Conservation (phyloP, 768 basidiomycete species). For the Pisolithus orientalis region DNA sequence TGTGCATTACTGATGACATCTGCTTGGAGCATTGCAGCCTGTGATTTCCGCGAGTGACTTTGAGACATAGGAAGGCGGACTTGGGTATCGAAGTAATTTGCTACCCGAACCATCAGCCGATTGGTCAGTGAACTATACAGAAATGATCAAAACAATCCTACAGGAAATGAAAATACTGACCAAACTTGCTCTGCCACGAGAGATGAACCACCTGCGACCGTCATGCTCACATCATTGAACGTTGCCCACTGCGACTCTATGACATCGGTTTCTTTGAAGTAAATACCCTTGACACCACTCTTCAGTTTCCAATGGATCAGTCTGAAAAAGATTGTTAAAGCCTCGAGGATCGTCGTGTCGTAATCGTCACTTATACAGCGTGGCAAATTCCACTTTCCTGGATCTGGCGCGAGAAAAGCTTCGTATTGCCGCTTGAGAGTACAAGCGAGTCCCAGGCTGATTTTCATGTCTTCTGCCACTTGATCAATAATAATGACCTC, state of each 20-base stretch:
- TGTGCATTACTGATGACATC: constrained; percentile 30
- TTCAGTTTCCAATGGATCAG: constrained; percentile 95
- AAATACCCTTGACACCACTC: constrained; percentile 83
- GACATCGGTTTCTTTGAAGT: constrained; percentile 98
- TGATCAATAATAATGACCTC: constrained; percentile 90
- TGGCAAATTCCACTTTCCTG: constrained; percentile 84
- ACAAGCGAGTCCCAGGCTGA: constrained; percentile 87
- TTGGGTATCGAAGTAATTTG: constrained; percentile 93
- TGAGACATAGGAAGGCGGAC: constrained; percentile 63
- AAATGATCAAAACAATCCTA: background rate
- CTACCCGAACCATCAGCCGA: constrained; percentile 86
- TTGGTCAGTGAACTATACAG: constrained; percentile 76
- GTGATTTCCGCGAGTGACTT: constrained; percentile 19
- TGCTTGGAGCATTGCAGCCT: constrained; percentile 31
- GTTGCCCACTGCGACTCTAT: constrained; percentile 95
- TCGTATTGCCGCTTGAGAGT: constrained; percentile 94
- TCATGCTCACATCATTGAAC: constrained; percentile 86
- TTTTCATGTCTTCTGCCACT: constrained; percentile 87
- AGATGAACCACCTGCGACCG: constrained; percentile 79
- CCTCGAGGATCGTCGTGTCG: constrained; percentile 82
- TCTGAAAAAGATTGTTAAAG: constrained; percentile 84
- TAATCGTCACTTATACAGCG: constrained; percentile 88
- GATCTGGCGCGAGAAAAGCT: constrained; percentile 83
- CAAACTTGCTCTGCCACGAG: constrained; percentile 95
- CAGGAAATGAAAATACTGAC: constrained; percentile 38